These are phyloP conservation scores for Tetrahymena malaccensis DNA, from an alignment of 73 alveolate species.

Conservation along the genomic window DNA sequence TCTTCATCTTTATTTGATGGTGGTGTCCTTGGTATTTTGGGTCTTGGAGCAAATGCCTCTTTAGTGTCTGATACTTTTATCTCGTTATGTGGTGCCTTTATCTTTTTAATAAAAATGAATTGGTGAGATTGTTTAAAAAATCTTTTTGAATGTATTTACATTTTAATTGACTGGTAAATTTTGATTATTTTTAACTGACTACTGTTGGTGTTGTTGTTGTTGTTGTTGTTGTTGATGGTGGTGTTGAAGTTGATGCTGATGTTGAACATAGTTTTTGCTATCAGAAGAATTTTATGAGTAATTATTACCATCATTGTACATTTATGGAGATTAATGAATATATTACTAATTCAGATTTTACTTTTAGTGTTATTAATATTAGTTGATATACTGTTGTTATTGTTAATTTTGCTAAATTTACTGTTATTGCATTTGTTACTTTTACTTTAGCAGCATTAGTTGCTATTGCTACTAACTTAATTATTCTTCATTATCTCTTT, in stretches of 20 bases:
- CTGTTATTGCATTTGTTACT: not conserved
- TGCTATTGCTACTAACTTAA: not conserved
- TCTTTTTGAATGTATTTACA: not conserved
- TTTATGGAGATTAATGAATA: not conserved
- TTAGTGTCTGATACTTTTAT: slow-evolving; percentile 10
- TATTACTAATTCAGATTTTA: not conserved
- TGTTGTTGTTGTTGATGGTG: not conserved
- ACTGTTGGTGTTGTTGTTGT: not conserved
- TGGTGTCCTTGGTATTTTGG: slow-evolving; percentile 71
- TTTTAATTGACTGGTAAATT: not conserved
- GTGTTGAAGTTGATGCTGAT: not conserved
- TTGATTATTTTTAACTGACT: not conserved
- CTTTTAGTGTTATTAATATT: not conserved
- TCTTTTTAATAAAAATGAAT: not conserved
- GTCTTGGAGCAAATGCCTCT: slow-evolving; percentile 52
- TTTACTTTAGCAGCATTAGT: not conserved
- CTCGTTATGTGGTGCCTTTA: not conserved
- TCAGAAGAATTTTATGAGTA: not conserved
- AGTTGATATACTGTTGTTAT: not conserved
- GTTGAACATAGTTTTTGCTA: not conserved
- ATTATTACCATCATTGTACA: not conserved
- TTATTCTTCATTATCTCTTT: not conserved
- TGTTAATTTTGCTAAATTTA: not conserved
- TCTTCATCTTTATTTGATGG: not conserved
- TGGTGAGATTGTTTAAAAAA: not conserved